Conservation (phyloP, 2,329 filamentous ascomycete genomes). For the Aspergillus pseudonomiae region DNA sequence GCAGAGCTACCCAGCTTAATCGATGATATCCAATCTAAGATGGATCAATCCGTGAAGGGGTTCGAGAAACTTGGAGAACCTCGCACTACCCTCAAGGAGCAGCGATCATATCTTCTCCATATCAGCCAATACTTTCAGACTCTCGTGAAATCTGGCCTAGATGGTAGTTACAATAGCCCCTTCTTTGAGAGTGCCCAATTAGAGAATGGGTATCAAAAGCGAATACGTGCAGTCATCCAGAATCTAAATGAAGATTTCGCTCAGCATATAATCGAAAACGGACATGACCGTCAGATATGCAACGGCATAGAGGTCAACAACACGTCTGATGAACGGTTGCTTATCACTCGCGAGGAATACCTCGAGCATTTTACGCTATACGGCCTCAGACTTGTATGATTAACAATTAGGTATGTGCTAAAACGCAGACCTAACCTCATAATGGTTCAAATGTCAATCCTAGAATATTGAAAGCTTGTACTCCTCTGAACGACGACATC, state of each 20-base stretch:
- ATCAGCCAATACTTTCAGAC: constrained; percentile 44
- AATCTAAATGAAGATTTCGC: constrained; percentile 29
- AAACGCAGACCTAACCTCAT: no score
- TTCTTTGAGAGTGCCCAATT: constrained; percentile 34
- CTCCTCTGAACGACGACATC: no score
- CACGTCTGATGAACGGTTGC: constrained; percentile 4
- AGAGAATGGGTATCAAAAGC: constrained; percentile 28
- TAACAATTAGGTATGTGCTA: no score
- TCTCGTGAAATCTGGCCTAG: constrained; percentile 36
- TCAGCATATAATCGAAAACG: constrained; percentile 12
- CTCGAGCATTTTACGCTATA: constrained; percentile 33
- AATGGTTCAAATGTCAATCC: neutral
- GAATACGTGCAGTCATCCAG: constrained; percentile 37
- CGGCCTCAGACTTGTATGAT: no score
- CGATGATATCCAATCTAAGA: constrained; percentile 36
- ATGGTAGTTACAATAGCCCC: constrained; percentile 36
- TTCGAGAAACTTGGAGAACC: constrained; percentile 31
- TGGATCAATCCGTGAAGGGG: constrained; percentile 35
- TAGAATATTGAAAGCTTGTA: no score
- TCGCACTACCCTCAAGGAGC: constrained; percentile 26
- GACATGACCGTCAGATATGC: constrained; percentile 16
- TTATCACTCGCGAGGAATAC: constrained; percentile 37
- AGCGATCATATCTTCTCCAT: constrained; percentile 32
- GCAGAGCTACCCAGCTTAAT: constrained; percentile 41
- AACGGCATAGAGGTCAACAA: neutral